phyloP scores from a whole-genome alignment of 345 rosid genomes.

The Rubroshorea leprosula region DNA sequence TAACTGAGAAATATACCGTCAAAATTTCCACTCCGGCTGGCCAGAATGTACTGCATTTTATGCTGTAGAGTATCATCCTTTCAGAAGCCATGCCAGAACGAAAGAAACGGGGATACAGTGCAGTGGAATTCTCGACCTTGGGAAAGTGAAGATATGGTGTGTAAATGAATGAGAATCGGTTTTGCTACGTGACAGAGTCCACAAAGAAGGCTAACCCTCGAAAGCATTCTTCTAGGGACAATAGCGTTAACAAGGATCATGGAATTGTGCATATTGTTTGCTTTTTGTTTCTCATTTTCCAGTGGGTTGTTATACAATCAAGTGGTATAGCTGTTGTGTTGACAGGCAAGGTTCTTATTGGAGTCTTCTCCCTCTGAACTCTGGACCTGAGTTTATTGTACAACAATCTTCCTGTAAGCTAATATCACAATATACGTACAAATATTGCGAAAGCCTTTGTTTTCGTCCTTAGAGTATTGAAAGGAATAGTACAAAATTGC shows the following conservation, averaged over 20 bases:
- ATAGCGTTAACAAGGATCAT: conserved; percentile 1
- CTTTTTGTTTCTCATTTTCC: conserved; percentile 70
- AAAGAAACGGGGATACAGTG: conserved; percentile 19
- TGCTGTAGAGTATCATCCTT: conserved; percentile 34
- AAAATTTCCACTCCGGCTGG: conserved; percentile 21
- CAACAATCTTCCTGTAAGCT: conserved; percentile 13
- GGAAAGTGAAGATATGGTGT: conserved; percentile 44
- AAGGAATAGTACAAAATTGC: too few species aligned
- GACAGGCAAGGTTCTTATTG: conserved; percentile 58
- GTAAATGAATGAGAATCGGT: conserved; percentile 41
- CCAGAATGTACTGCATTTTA: conserved; percentile 56
- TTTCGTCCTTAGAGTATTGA: too few species aligned
- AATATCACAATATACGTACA: too few species aligned
- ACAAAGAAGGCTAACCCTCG: conserved; percentile 17
- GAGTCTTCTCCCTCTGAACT: conserved; percentile 64
- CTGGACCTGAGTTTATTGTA: conserved; percentile 42
- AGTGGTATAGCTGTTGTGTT: conserved; percentile 74
- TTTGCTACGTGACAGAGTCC: conserved; percentile 28
- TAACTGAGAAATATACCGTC: conserved; percentile 50
- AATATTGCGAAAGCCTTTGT: too few species aligned
- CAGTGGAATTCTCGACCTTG: conserved; percentile 25
- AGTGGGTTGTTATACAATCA: conserved; percentile 44
- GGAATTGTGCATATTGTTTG: conserved; percentile 46
- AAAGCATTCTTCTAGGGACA: conserved; percentile 21
- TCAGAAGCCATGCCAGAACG: conserved; percentile 21